These are phyloP conservation scores for Kwoniella sp. DNA, from an alignment of 768 basidiomycete genomes.

Conservation along the genomic window DNA sequence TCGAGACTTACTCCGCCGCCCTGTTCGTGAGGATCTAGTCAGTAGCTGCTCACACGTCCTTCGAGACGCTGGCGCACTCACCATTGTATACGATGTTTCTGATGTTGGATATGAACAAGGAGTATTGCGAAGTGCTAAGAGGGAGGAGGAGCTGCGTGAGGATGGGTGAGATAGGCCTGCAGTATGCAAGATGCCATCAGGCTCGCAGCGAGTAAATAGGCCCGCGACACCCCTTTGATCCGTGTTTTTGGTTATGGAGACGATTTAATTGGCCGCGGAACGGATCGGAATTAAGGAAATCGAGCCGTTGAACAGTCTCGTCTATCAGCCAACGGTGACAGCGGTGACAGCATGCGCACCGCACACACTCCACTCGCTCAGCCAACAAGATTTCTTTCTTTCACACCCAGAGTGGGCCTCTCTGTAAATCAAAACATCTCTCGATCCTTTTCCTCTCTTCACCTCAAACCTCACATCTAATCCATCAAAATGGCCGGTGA, in stretches of 20 bases:
- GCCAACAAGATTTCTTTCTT: neutral
- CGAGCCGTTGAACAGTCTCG: too few species aligned
- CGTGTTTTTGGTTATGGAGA: too few species aligned
- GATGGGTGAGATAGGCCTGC: too few species aligned
- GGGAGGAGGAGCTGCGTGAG: too few species aligned
- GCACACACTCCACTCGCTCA: neutral
- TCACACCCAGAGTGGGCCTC: too few species aligned
- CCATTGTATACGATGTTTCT: constrained; percentile 13
- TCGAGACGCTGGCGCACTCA: neutral
- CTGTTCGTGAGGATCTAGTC: neutral
- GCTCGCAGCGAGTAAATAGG: too few species aligned
- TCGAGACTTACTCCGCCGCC: constrained; percentile 24
- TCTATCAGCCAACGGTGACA: too few species aligned
- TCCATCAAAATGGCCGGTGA: constrained; percentile 21
- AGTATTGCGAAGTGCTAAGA: too few species aligned
- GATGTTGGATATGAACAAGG: neutral
- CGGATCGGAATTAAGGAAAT: constrained; percentile 12
- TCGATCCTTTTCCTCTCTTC: neutral
- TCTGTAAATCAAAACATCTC: too few species aligned
- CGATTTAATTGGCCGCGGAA: constrained; percentile 16
- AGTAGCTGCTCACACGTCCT: neutral
- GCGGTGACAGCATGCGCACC: neutral
- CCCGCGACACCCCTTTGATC: too few species aligned
- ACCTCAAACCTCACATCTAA: neutral
- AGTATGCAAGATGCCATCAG: too few species aligned